A percentile compares a stretch with the other conserved stretches of the same genome.
These are phyloP conservation scores for Geotrichum candidum DNA, from an alignment of 1,139 yeast species.

Conservation along the genomic window DNA sequence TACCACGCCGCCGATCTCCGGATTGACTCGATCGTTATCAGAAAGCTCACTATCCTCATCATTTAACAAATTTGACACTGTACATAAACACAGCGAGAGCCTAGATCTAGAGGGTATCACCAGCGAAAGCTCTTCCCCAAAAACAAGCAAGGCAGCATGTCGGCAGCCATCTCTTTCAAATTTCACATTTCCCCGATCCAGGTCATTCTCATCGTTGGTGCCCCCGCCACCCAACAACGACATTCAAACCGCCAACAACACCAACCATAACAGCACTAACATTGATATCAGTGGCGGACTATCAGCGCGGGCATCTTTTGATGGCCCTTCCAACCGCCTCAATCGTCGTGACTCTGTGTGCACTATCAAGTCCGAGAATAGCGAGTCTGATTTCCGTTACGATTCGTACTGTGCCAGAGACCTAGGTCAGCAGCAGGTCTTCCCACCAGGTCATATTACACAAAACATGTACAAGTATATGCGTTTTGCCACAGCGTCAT, in stretches of 20 bases:
- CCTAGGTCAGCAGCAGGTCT: slow-evolving; percentile 16
- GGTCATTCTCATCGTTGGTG: slow-evolving; percentile 10
- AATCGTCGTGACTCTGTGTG: slow-evolving; percentile 19
- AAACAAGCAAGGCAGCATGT: background rate
- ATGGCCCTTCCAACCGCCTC: background rate
- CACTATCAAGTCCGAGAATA: slow-evolving; percentile 9
- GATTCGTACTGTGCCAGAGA: slow-evolving; percentile 14
- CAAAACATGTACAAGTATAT: slow-evolving; percentile 32
- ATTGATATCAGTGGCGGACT: background rate
- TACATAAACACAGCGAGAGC: slow-evolving; percentile 14
- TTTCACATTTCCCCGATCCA: slow-evolving; percentile 7
- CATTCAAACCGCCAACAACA: background rate
- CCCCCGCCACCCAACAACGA: slow-evolving; percentile 13
- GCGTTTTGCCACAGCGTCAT: slow-evolving; percentile 34
- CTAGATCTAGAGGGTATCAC: slow-evolving; percentile 3
- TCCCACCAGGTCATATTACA: slow-evolving; percentile 30
- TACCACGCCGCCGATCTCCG: background rate
- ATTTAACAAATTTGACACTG: slow-evolving; percentile 2
- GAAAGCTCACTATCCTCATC: slow-evolving; percentile 8
- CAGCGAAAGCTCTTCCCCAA: background rate
- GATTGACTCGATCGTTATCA: slow-evolving; percentile 6
- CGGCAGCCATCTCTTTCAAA: slow-evolving; percentile 3
- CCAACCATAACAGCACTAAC: background rate
- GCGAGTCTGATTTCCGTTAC: slow-evolving; percentile 13
- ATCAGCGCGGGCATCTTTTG: background rate